Base-by-base conservation (phyloP, 192 early-diverging fungal genomes). In the Backusella luteola region DNA sequence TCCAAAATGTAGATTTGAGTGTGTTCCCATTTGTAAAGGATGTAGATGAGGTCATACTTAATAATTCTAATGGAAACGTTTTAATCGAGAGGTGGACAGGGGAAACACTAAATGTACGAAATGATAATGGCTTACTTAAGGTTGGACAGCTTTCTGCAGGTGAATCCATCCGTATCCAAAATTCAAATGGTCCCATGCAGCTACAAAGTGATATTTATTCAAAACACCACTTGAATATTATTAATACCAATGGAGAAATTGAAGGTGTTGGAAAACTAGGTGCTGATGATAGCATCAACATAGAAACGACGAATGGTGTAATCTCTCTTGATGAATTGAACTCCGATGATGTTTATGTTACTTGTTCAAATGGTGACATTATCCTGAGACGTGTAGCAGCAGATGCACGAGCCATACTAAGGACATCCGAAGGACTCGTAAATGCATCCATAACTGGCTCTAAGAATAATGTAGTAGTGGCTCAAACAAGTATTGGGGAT, bases 11-110 rank as follows among this genome's bases (percentile, higher is more conserved):
- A 1, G 44, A 71, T 71, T 12, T 71, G 17, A 19, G 26, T 6
- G 70, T 71, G 14, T 39, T 44, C 19, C 70, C 70, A 1, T 71
- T 71, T 49, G 44, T 49, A 34, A 71, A 71, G 39, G 70, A 71
- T 6, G 29, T 49, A 1, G 14, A 41, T 44, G 26, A 26, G 1
- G 44, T 71, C 23, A 29, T 32, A 19, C 26, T 71, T 6, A 36
- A 71, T 3, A 71, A 41, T 7, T 44, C 70, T 0, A 71, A 71
- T 49, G 70, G 70, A 46, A 23, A 71, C 6, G 6, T 71, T 2
- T 26, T 44, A 17, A 19, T 71, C 1, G 44, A 49, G 23, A 44
- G 70, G 2, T 71, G 70, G 70, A 42, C 70, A 21, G 70, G 70
- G 8, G 42, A 71, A 32, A 32, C n/a, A 29, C 41, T 71, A 46